Base-by-base conservation (phyloP, 1,139 yeast species). In the Hanseniaspora uvarum region DNA sequence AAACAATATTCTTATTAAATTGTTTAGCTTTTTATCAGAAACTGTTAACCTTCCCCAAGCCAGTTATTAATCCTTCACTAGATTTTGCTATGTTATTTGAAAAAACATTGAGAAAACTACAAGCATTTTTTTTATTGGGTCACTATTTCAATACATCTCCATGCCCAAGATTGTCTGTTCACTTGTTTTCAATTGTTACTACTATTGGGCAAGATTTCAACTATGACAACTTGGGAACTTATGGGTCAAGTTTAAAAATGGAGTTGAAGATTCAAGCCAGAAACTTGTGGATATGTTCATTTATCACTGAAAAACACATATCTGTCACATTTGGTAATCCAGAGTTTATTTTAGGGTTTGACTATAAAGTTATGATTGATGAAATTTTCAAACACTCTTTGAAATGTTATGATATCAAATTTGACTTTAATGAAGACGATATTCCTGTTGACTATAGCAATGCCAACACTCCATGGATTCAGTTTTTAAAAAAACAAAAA, bases 301-400 rank as follows among this genome's bases (percentile, higher is more conserved):
- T 43, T 16, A 44, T 44, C n/a, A 24, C 44, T 16, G 53, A 50
- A 33, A 50, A 50, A 16, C 53, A 50, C 16, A 26, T 50, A n/a
- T 43, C 48, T 3, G 53, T 43, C 5, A 44, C 48, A 3, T 50
- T 50, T 43, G 53, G 48, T 19, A 50, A 50, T 36, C 53, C 53
- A 5, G 53, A 43, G 36, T 43, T 43, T 37, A 36, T 50, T 30
- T 24, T 43, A 26, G 53, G 53, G 2, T 44, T 50, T 50, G 53
- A 50, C 18, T 16, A 44, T 12, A 30, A 24, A 10, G 26, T 50
- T 21, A 14, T 44, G 28, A 11, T 2, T 43, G 53, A 50, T 23
- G 38, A 44, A 3, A 44, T 50, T 4, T 50, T 50, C 11, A 30
- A 36, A 8, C 28, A 24, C 1, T 43, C 44, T 4, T n/a, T 50